Evolutionary conservation across 306 rosid genomes (phyloP).

Genomic region (Leucaena leucocephala): DNA sequence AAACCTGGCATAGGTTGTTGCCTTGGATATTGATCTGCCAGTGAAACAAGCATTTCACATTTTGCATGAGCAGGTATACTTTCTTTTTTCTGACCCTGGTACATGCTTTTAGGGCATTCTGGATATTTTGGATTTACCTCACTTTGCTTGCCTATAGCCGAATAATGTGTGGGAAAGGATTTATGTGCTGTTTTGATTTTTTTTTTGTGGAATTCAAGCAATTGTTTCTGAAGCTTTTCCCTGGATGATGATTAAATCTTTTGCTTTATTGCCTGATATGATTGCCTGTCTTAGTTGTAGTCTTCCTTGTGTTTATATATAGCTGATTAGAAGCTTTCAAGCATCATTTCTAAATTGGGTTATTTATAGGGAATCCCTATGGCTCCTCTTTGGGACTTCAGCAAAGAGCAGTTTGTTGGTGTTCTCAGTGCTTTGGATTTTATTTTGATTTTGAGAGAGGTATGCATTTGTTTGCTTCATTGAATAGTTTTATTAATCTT

Average conservation of each 20-base stretch:
- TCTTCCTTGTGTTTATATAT: slow-evolving; percentile 18
- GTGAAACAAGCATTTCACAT: slow-evolving; percentile 94
- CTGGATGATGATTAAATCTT: slow-evolving; percentile 19
- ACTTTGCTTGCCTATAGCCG: too few species aligned
- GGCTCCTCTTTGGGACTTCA: slow-evolving; percentile 93
- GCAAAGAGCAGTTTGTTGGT: slow-evolving; percentile 86
- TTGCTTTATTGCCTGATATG: slow-evolving; percentile 19
- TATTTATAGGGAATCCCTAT: slow-evolving; percentile 71
- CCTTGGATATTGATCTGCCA: slow-evolving; percentile 86
- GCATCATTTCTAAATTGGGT: slow-evolving; percentile 37
- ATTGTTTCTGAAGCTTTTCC: slow-evolving; percentile 17
- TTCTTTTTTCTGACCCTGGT: neutral
- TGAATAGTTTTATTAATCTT: neutral
- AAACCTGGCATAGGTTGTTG: slow-evolving; percentile 66
- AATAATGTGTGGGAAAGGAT: slow-evolving; percentile 4
- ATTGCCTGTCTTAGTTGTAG: slow-evolving; percentile 5
- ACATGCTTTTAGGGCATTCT: slow-evolving; percentile 12
- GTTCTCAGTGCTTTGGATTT: slow-evolving; percentile 84
- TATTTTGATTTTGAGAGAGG: slow-evolving; percentile 90
- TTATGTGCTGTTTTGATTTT: neutral
- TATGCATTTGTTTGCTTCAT: slow-evolving; percentile 25
- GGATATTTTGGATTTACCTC: slow-evolving; percentile 18
- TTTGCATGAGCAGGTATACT: slow-evolving; percentile 83
- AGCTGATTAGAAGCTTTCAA: slow-evolving; percentile 39
- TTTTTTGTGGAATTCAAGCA: neutral